Conservation (phyloP, 2,329 filamentous ascomycete genomes). For the Fusarium abutilonis region DNA sequence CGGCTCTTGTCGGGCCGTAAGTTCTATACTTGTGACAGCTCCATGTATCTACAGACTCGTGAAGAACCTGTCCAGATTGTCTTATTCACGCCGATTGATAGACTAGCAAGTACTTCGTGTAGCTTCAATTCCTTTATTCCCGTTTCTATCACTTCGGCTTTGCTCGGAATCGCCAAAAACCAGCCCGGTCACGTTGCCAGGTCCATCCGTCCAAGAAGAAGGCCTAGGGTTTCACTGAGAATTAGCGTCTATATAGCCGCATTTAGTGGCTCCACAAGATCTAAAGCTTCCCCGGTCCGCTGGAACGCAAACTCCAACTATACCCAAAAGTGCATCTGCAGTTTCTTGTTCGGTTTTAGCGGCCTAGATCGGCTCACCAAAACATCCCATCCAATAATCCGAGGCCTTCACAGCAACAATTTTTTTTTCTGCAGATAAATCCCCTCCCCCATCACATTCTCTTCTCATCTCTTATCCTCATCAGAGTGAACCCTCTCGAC, state of each 20-base stretch:
- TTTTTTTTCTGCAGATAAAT: slow-evolving; percentile 18
- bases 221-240: not conserved
- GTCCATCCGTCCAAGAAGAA: not conserved
- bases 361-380: slow-evolving; percentile 39
- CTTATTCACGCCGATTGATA: no score
- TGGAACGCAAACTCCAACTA: slow-evolving; percentile 10
- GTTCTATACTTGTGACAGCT: not conserved
- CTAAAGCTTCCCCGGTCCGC: slow-evolving; percentile 22
- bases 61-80: no score
- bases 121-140: no score
- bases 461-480: not conserved
- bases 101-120: no score
- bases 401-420: not conserved
- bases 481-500: slow-evolving; percentile 30
- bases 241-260: slow-evolving; percentile 11
- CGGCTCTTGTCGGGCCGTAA: slow-evolving; percentile 14
- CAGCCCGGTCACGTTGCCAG: slow-evolving; percentile 8
- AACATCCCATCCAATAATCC: slow-evolving; percentile 8
- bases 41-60: no score
- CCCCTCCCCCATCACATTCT: slow-evolving; percentile 22
- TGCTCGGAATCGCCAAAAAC: not conserved
- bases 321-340: slow-evolving; percentile 19
- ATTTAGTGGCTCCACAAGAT: slow-evolving; percentile 19
- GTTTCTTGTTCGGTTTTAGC: slow-evolving; percentile 36
- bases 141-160: no score